phyloP scores from a whole-genome alignment of 139 green algal species.

The Tetraselmis striata region DNA sequence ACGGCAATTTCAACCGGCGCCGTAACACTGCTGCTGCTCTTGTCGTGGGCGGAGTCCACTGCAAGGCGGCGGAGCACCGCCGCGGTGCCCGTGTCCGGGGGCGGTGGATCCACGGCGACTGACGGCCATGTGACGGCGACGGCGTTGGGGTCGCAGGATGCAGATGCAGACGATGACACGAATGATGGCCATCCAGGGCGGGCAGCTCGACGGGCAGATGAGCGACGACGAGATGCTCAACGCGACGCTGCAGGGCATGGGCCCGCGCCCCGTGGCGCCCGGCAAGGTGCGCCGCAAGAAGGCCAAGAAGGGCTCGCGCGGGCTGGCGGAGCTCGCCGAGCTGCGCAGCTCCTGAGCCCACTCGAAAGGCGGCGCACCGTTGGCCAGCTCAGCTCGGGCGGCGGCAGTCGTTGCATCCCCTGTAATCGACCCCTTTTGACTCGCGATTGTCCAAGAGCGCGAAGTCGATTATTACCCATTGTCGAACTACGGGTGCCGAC shows the following conservation, averaged over 20 bases:
- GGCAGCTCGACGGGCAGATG: slow-evolving; percentile 24
- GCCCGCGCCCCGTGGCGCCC: slow-evolving; percentile 5
- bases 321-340: background rate
- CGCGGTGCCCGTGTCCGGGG: slow-evolving; percentile 37
- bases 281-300: slow-evolving; percentile 22
- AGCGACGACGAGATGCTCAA: slow-evolving; percentile 56
- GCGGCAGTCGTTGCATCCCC: too few relatives aligned
- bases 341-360: background rate
- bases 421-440: too few relatives aligned
- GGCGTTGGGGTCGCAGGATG: slow-evolving; percentile 37
- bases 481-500: too few relatives aligned
- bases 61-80: slow-evolving; percentile 32
- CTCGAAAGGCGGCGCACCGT: too few relatives aligned
- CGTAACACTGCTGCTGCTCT: too few relatives aligned
- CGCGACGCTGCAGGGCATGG: slow-evolving; percentile 30
- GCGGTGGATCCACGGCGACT: slow-evolving; percentile 70
- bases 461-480: too few relatives aligned
- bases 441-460: too few relatives aligned
- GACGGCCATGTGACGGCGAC: slow-evolving; percentile 67
- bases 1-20: too few relatives aligned
- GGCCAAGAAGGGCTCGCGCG: slow-evolving; percentile 2
- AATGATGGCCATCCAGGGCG: slow-evolving; percentile 63
- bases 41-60: too few relatives aligned
- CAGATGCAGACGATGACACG: slow-evolving; percentile 62
- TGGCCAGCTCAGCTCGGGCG: too few relatives aligned